Conservation (phyloP, 805 yeast genomes). For the Barnettozyma californica region DNA sequence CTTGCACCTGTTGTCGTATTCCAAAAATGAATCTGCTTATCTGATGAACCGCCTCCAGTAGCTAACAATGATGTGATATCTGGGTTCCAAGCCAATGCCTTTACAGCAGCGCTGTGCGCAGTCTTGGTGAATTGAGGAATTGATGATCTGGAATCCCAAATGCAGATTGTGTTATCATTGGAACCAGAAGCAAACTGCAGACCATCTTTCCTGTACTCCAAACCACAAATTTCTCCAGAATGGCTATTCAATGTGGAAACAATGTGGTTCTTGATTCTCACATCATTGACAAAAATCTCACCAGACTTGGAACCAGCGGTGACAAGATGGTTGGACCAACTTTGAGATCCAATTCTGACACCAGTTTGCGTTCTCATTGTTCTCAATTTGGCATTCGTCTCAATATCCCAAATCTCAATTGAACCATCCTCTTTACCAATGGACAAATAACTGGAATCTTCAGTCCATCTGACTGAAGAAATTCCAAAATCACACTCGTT, state of each 20-base stretch:
- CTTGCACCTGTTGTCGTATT: slow-evolving; percentile 87
- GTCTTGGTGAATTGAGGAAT: slow-evolving; percentile 70
- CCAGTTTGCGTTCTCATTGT: slow-evolving; percentile 66
- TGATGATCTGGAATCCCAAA: slow-evolving; percentile 81
- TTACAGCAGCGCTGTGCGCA: slow-evolving; percentile 89
- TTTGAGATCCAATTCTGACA: slow-evolving; percentile 74
- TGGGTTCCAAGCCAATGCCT: slow-evolving; percentile 94
- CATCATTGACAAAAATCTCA: slow-evolving; percentile 81
- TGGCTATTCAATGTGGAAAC: slow-evolving; percentile 59
- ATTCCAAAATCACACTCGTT: slow-evolving; percentile 55
- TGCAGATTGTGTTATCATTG: slow-evolving; percentile 85
- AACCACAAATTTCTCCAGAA: slow-evolving; percentile 87
- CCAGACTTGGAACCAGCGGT: slow-evolving; percentile 90
- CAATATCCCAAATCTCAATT: slow-evolving; percentile 92
- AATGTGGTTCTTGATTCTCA: slow-evolving; percentile 74
- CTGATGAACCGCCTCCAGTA: slow-evolving; percentile 96
- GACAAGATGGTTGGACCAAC: slow-evolving; percentile 78
- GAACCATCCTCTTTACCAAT: slow-evolving; percentile 81
- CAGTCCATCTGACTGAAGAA: slow-evolving; percentile 83
- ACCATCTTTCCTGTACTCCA: slow-evolving; percentile 82
- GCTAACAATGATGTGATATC: slow-evolving; percentile 76
- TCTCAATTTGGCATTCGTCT: slow-evolving; percentile 64
- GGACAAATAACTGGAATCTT: slow-evolving; percentile 80
- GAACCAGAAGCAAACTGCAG: slow-evolving; percentile 87
- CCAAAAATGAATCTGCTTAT: slow-evolving; percentile 90